Conservation (phyloP, 169 alveolate genomes). For the Eimeria praecox region DNA sequence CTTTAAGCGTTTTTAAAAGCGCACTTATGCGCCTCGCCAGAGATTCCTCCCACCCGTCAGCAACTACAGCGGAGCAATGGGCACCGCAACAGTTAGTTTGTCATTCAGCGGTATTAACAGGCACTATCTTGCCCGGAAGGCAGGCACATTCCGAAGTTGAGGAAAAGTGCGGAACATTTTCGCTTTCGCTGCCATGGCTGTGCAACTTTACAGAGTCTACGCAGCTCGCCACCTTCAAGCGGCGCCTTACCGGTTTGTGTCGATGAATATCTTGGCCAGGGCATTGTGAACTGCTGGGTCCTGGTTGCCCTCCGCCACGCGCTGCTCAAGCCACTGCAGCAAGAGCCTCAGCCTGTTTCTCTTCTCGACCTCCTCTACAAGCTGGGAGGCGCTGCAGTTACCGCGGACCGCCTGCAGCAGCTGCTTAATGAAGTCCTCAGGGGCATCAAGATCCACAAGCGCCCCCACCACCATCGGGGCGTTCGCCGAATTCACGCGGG, state of each 20-base stretch:
- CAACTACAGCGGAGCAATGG: background rate
- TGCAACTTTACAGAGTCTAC: background rate
- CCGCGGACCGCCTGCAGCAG: conserved; percentile 96
- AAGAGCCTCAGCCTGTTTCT: conserved; percentile 97
- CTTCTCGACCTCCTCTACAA: conserved; percentile 98
- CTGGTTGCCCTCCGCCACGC: conserved; percentile 98
- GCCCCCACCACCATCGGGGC: conserved; percentile 99
- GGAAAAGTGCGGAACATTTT: background rate
- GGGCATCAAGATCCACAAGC: conserved; percentile 98
- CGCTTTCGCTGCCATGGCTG: background rate
- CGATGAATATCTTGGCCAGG: conserved; percentile 99
- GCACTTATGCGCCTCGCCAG: background rate
- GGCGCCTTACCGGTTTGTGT: conserved; percentile 91
- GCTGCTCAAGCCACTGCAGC: conserved; percentile 98
- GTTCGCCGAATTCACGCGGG: conserved; percentile 90
- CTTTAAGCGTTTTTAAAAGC: background rate
- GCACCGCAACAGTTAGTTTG: background rate
- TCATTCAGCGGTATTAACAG: background rate
- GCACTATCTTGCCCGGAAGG: background rate
- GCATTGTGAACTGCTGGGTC: conserved; percentile 98
- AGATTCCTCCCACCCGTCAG: background rate
- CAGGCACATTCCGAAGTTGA: background rate
- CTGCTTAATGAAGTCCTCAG: conserved; percentile 97
- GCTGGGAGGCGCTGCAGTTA: conserved; percentile 96
- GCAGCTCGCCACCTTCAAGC: background rate